Base-by-base conservation (phyloP, 345 rosid species). In the Lenwebbia sp. region DNA sequence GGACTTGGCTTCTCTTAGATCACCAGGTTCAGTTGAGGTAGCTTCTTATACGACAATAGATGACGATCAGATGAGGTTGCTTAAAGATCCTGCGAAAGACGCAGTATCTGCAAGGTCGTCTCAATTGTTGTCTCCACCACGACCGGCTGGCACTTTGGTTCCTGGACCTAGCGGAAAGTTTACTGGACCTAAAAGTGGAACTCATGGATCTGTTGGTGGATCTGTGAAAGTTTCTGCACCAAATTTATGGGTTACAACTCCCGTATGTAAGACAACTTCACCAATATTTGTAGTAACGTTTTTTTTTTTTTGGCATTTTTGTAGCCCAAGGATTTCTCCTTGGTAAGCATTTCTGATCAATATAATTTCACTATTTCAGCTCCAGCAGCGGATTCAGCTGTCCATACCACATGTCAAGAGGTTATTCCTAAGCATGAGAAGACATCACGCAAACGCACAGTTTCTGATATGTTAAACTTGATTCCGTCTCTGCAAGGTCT, bases 401-500 rank as follows among this genome's bases (percentile, higher is more conserved):
- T 58, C 87, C 91, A 87, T 76, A 86, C 70, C 49, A 33, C 93
- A 84, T 88, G 90, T 89, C 90, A 88, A 90, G 92, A 92, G 78
- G 56, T 86, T 90, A 87, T 91, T 86, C 55, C 90, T 62, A 91
- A 90, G 85, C 89, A 82, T 86, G 93, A 92, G 82, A 92, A 90
- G 84, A 90, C 89, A 89, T 90, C 92, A 6, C 89, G 92, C 88
- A 98, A 96, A 88, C 95, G 95, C 65, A 92, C 92, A 21, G 91
- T 92, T 86, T 91, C 95, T 78, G 94, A 95, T 88, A 88, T 98
- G 90, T 87, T 98, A 89, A 91, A 89, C 88, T 92, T 92, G 89
- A 92, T 96, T 90, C 99, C 99, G 22, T 92, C 99, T 13, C 98
- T 98, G 58, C 94, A 94, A 88, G 93, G 88, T 83, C 87, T 91